These are phyloP conservation scores for Alternaria sp. DNA, from an alignment of 2,329 filamentous ascomycete genomes.

Conservation along the genomic window DNA sequence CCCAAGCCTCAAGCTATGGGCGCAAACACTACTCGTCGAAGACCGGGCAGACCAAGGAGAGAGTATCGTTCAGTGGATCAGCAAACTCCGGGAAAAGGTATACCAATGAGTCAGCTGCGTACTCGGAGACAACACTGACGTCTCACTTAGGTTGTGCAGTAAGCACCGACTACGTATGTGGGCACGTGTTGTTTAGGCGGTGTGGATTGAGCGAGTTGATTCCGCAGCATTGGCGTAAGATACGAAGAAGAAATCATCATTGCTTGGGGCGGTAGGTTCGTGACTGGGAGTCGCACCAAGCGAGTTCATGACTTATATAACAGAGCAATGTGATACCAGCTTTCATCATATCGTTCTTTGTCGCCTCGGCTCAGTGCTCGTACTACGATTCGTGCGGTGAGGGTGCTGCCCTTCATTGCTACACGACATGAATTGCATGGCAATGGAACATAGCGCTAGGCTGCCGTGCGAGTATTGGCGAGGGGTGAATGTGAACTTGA, in stretches of 20 bases:
- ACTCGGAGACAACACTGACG: slow-evolving; percentile 24
- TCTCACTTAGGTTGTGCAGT: slow-evolving; percentile 48
- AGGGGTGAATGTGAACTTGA: neutral
- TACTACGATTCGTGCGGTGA: slow-evolving; percentile 1
- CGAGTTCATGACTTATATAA: slow-evolving; percentile 6
- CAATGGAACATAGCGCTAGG: slow-evolving; percentile 10
- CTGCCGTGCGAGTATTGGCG: slow-evolving; percentile 1
- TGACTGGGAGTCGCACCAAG: slow-evolving; percentile 3
- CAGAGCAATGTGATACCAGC: slow-evolving; percentile 18
- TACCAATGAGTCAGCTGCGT: slow-evolving; percentile 41
- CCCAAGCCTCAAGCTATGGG: slow-evolving; percentile 94
- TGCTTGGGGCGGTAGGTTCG: slow-evolving; percentile 1
- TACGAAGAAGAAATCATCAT: slow-evolving; percentile 7
- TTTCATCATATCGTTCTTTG: neutral
- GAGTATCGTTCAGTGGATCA: slow-evolving; percentile 93
- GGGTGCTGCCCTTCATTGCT: slow-evolving; percentile 19
- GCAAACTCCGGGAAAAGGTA: slow-evolving; percentile 93
- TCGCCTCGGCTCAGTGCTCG: neutral
- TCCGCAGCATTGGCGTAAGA: slow-evolving; percentile 4
- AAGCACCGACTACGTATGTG: slow-evolving; percentile 19
- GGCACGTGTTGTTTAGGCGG: slow-evolving; percentile 13
- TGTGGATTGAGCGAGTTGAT: slow-evolving; percentile 1
- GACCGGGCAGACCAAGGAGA: slow-evolving; percentile 94
- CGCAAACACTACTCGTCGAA: slow-evolving; percentile 93
- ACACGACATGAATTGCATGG: slow-evolving; percentile 19